These are phyloP conservation scores for Scleroderma bovista DNA, from an alignment of 768 basidiomycete genomes.

Conservation along the genomic window DNA sequence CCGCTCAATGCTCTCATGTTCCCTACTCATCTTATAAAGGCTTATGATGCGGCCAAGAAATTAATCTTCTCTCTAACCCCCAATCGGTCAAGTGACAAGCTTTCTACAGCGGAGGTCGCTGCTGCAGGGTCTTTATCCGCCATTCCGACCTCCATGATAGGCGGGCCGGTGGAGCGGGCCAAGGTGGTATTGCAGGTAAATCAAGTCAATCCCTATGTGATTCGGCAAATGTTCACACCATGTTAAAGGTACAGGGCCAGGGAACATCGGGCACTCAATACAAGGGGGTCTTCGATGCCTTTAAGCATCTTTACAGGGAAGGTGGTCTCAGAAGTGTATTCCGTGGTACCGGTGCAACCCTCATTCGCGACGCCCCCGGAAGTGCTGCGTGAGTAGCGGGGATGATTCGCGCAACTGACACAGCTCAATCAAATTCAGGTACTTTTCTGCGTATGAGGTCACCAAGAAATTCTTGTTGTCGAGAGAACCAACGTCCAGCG, in stretches of 20 bases:
- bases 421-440: slow-evolving; percentile 43
- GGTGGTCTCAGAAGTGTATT: slow-evolving; percentile 90
- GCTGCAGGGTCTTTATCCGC: slow-evolving; percentile 93
- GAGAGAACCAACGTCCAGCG: slow-evolving; percentile 67
- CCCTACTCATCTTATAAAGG: slow-evolving; percentile 40
- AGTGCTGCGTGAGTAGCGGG: slow-evolving; percentile 76
- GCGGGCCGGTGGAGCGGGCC: slow-evolving; percentile 95
- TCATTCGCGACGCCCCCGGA: slow-evolving; percentile 93
- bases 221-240: slow-evolving; percentile 7
- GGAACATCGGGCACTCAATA: slow-evolving; percentile 67
- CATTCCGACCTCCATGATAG: slow-evolving; percentile 83
- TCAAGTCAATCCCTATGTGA: neutral
- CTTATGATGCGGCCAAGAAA: slow-evolving; percentile 89
- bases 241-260: slow-evolving; percentile 85
- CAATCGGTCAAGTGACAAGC: slow-evolving; percentile 53
- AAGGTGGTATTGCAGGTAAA: slow-evolving; percentile 90
- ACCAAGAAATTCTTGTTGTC: slow-evolving; percentile 86
- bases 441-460: slow-evolving; percentile 96
- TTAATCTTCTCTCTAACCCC: slow-evolving; percentile 78
- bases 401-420: neutral
- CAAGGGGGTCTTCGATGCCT: slow-evolving; percentile 87
- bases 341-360: slow-evolving; percentile 88
- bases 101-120: slow-evolving; percentile 80
- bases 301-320: slow-evolving; percentile 86
- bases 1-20: neutral